phyloP scores from a whole-genome alignment of 2,329 filamentous ascomycete species.

The Aspergillus bombycis region DNA sequence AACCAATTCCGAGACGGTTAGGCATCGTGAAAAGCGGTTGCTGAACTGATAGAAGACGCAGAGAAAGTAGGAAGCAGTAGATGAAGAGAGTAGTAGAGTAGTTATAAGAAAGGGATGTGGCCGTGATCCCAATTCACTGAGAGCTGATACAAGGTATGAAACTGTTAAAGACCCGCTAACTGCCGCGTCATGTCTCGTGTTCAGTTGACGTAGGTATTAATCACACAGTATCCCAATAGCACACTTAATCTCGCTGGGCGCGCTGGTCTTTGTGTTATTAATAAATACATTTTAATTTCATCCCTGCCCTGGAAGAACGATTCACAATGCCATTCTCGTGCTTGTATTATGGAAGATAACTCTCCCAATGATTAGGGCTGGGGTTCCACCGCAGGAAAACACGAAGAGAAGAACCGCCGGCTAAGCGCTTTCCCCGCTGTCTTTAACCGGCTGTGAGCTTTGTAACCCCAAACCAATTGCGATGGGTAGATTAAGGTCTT shows the following conservation, averaged over 20 bases:
- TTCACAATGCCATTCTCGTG: not conserved
- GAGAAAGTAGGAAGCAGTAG: too few species aligned
- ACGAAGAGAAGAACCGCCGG: not conserved
- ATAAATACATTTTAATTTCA: not conserved
- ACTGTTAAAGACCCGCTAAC: not conserved
- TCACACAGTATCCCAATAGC: not conserved
- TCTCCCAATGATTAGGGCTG: slow-evolving; percentile 4
- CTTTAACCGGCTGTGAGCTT: slow-evolving; percentile 3
- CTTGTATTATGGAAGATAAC: not conserved
- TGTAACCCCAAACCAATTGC: not conserved
- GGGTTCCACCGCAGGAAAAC: not conserved
- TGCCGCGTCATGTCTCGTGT: not conserved
- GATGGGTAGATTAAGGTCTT: too few species aligned
- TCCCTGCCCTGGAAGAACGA: not conserved
- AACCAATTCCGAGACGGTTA: slow-evolving; percentile 65
- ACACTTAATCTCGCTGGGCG: not conserved
- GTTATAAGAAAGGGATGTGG: not conserved
- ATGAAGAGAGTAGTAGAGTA: not conserved
- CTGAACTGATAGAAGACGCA: not conserved
- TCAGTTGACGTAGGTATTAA: not conserved
- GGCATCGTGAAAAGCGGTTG: slow-evolving; percentile 20
- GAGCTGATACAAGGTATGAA: not conserved
- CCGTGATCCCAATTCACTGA: not conserved
- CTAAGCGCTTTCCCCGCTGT: slow-evolving; percentile 12
- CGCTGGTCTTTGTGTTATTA: not conserved